Evolutionary conservation across 2,329 filamentous ascomycete species (phyloP).

Genomic region (Aspergillus alliaceus): DNA sequence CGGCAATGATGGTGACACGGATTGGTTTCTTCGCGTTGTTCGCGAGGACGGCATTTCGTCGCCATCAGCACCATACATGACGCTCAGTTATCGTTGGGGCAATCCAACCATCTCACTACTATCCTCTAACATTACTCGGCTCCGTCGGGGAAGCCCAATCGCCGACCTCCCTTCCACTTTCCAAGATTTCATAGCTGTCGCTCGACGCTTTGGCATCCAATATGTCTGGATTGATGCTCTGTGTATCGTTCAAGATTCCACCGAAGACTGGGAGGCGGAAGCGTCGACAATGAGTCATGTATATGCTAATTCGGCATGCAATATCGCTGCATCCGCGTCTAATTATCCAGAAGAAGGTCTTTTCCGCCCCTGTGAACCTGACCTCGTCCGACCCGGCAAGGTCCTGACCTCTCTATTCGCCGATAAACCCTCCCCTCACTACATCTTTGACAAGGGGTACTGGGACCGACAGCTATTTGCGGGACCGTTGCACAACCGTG

Average conservation of each 20-base stretch:
- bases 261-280: background rate
- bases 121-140: background rate
- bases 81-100: background rate
- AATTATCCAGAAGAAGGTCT: background rate
- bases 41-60: accelerated
- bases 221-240: background rate
- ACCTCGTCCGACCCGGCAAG: background rate
- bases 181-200: background rate
- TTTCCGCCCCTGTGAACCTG: background rate
- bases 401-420: no score
- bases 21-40: background rate
- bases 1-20: background rate
- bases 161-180: background rate
- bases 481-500: no score
- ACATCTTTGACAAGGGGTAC: no score
- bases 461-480: no score
- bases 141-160: background rate
- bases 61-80: background rate
- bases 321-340: no score
- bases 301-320: background rate
- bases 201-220: background rate
- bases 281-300: background rate
- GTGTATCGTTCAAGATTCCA: background rate
- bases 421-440: no score
- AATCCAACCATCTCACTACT: background rate